A percentile compares a stretch with the other conserved stretches of the same genome.
Evolutionary conservation across 805 yeast genomes (phyloP).

Genomic region (Saccharomycopsis amapae): DNA sequence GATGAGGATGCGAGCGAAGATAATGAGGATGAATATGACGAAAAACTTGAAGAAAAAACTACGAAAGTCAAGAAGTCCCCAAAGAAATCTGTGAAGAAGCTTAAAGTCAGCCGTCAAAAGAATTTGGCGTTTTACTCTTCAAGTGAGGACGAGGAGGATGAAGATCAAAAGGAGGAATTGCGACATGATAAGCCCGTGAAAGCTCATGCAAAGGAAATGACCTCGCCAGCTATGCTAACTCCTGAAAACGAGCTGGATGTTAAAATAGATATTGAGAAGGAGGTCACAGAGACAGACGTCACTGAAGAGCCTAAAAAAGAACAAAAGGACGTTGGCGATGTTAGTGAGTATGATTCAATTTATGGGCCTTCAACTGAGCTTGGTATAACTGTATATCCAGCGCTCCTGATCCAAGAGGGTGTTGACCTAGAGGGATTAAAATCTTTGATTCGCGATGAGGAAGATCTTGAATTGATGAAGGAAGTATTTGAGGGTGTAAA

Average conservation of each 20-base stretch:
- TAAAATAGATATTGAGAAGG: conserved; percentile 18
- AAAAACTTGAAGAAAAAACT: conserved; percentile 24
- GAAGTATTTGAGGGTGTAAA: conserved; percentile 32
- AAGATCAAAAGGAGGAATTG: conserved; percentile 7
- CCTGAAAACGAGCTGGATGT: neutral
- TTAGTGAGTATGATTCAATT: conserved; percentile 26
- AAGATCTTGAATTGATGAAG: conserved; percentile 54
- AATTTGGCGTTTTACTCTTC: conserved; percentile 8
- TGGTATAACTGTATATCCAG: conserved; percentile 53
- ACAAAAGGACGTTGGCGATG: conserved; percentile 23
- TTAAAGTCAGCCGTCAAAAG: neutral
- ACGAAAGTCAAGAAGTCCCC: conserved; percentile 19
- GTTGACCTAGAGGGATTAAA: conserved; percentile 46
- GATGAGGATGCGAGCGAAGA: conserved; percentile 16
- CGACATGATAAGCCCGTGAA: neutral
- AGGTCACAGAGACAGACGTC: conserved; percentile 17
- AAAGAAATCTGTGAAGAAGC: neutral
- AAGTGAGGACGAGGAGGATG: conserved; percentile 19
- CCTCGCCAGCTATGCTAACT: neutral
- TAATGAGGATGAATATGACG: conserved; percentile 21
- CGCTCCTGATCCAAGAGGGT: conserved; percentile 23
- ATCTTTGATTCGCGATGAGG: conserved; percentile 57
- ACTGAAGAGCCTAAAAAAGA: neutral
- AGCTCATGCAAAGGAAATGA: neutral
- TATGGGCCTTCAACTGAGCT: conserved; percentile 43